These are phyloP conservation scores for Starmerella ratchasimensis DNA, from an alignment of 805 yeast genomes.

Conservation along the genomic window DNA sequence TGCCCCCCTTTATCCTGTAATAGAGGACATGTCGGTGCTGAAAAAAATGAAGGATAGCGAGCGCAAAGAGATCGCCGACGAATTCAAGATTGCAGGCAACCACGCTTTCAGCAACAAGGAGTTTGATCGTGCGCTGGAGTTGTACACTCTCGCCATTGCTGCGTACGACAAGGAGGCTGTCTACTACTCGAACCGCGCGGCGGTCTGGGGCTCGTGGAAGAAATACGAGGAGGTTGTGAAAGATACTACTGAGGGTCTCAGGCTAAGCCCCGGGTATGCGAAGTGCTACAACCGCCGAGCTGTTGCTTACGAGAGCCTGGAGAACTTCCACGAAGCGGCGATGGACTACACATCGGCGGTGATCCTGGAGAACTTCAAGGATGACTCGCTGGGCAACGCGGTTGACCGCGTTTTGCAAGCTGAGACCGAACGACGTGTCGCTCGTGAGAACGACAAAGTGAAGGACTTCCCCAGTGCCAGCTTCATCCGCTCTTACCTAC, in stretches of 20 bases:
- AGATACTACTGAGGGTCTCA: conserved; percentile 76
- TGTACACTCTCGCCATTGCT: conserved; percentile 63
- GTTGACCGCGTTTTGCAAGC: conserved; percentile 77
- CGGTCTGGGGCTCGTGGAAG: conserved; percentile 75
- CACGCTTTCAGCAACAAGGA: conserved; percentile 55
- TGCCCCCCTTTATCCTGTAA: conserved; percentile 27
- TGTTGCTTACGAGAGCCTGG: conserved; percentile 73
- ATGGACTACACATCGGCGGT: conserved; percentile 83
- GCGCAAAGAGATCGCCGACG: conserved; percentile 44
- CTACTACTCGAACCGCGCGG: conserved; percentile 89
- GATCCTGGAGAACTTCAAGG: conserved; percentile 68
- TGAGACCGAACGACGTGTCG: conserved; percentile 55
- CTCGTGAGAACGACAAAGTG: conserved; percentile 37
- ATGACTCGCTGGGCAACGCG: conserved; percentile 60
- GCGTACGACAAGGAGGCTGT: conserved; percentile 66
- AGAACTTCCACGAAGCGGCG: conserved; percentile 68
- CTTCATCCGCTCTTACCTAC: conserved; percentile 72
- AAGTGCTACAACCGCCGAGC: conserved; percentile 92
- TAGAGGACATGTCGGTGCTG: conserved; percentile 22
- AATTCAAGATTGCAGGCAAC: conserved; percentile 85
- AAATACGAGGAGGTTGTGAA: conserved; percentile 73
- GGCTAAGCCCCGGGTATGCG: conserved; percentile 75
- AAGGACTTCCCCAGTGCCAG: conserved; percentile 30
- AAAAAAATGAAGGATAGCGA: conserved; percentile 18
- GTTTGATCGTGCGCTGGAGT: conserved; percentile 61